phyloP scores from a whole-genome alignment of 2,329 filamentous ascomycete species.

The Aspergillus amoenus region DNA sequence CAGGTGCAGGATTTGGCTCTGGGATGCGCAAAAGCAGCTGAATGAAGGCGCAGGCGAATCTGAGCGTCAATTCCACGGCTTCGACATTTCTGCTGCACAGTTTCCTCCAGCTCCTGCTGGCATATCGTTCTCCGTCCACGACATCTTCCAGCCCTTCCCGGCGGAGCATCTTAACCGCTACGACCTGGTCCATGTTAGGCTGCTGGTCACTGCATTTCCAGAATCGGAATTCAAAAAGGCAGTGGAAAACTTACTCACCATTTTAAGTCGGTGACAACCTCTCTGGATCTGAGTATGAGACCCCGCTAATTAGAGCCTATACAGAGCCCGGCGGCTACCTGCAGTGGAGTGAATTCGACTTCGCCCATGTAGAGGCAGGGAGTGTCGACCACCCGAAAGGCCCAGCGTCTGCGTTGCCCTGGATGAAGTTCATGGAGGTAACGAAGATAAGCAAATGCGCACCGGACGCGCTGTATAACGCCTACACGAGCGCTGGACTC shows the following conservation, averaged over 20 bases:
- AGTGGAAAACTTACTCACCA: not conserved
- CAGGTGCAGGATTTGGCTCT: not conserved
- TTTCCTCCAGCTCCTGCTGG: not conserved
- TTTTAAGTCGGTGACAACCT: not conserved
- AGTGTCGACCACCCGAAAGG: not conserved
- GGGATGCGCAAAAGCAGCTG: not conserved
- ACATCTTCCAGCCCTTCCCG: constrained; percentile 2
- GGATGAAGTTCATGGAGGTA: not conserved
- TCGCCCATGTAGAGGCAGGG: not conserved
- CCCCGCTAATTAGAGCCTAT: not conserved
- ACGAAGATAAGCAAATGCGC: not conserved
- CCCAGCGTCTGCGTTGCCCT: not conserved
- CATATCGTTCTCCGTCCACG: not conserved
- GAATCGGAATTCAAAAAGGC: not conserved
- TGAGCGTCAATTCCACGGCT: not conserved
- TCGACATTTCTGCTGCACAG: constrained; percentile 1
- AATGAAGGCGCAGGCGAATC: not conserved
- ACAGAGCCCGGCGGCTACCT: constrained; percentile 2
- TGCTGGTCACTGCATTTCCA: not conserved
- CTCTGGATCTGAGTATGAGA: not conserved
- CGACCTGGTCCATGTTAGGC: constrained; percentile 4
- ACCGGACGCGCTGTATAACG: not conserved
- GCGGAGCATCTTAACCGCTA: constrained; percentile 2
- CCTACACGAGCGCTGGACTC: not conserved
- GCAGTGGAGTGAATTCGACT: constrained; percentile 7